Evolutionary conservation across 192 early-diverging fungal genomes (phyloP).

Genomic region (Linnemannia hyalina): DNA sequence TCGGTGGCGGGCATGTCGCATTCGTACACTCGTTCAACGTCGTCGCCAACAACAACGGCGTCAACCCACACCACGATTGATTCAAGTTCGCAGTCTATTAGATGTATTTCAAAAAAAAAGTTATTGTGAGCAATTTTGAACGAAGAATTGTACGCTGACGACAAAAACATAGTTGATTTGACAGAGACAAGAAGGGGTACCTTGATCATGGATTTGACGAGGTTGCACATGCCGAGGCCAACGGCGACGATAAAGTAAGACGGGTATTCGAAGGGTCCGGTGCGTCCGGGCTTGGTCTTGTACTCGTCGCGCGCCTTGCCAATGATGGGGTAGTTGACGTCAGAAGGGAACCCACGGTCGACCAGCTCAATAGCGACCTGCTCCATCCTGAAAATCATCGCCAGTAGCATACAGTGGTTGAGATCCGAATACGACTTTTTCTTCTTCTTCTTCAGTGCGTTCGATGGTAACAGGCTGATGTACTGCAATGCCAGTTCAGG

Average conservation of each 20-base stretch:
- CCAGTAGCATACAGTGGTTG: slow-evolving; percentile 58
- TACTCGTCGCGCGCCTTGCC: slow-evolving; percentile 49
- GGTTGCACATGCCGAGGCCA: slow-evolving; percentile 50
- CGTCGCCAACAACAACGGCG: slow-evolving; percentile 47
- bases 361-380: slow-evolving; percentile 56
- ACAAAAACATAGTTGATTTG: neutral
- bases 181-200: slow-evolving; percentile 11
- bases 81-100: slow-evolving; percentile 56
- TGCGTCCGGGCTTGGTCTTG: slow-evolving; percentile 47
- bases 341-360: slow-evolving; percentile 57
- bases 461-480: slow-evolving; percentile 47
- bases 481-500: slow-evolving; percentile 53
- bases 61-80: slow-evolving; percentile 60
- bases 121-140: neutral
- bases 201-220: slow-evolving; percentile 58
- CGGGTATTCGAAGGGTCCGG: slow-evolving; percentile 57
- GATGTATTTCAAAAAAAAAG: neutral
- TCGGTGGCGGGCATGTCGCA: slow-evolving; percentile 53
- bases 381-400: slow-evolving; percentile 59
- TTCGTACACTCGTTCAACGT: slow-evolving; percentile 54
- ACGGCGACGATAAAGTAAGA: slow-evolving; percentile 61
- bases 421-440: slow-evolving; percentile 53
- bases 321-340: slow-evolving; percentile 59
- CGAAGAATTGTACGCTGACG: neutral
- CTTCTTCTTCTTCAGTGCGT: slow-evolving; percentile 60